These are phyloP conservation scores for Phytophthora sp. DNA, from an alignment of 352 stramenopile genomes.

Conservation along the genomic window DNA sequence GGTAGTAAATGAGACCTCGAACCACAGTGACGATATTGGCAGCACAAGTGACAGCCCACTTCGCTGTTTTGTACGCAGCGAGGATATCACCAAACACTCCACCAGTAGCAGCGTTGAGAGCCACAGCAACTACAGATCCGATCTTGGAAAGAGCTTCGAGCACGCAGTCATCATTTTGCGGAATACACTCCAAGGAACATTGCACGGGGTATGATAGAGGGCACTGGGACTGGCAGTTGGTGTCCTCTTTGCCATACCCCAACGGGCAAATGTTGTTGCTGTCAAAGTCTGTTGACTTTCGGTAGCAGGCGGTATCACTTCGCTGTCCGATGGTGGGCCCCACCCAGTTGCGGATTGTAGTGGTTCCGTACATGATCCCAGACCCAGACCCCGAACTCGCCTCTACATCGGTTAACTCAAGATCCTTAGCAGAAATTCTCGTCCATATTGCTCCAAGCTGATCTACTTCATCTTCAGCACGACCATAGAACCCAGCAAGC, in stretches of 20 bases:
- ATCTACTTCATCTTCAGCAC: neutral
- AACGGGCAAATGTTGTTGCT: slow-evolving; percentile 10
- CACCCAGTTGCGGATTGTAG: slow-evolving; percentile 6
- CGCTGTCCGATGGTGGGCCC: neutral
- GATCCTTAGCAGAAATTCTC: slow-evolving; percentile 1
- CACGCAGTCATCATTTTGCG: slow-evolving; percentile 62
- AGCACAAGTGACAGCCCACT: slow-evolving; percentile 16
- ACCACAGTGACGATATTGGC: slow-evolving; percentile 15
- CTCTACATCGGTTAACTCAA: neutral
- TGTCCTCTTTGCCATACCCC: slow-evolving; percentile 12
- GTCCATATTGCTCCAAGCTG: slow-evolving; percentile 1
- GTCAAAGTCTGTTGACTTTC: slow-evolving; percentile 4
- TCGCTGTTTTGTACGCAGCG: slow-evolving; percentile 13
- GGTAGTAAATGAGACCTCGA: slow-evolving; percentile 31
- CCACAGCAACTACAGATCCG: slow-evolving; percentile 27
- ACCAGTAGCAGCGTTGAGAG: slow-evolving; percentile 32
- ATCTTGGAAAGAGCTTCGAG: slow-evolving; percentile 40
- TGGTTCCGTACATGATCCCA: neutral
- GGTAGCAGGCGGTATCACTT: neutral
- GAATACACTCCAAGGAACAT: slow-evolving; percentile 67
- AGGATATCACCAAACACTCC: slow-evolving; percentile 39
- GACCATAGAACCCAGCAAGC: neutral
- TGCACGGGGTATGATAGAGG: slow-evolving; percentile 57
- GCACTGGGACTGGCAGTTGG: slow-evolving; percentile 32
- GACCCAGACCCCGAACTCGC: neutral